Percentiles rank a stretch among this genome's conserved stretches.
These are phyloP conservation scores for Raffaelea deltoideospora DNA, from an alignment of 2,329 filamentous ascomycete species.

Conservation along the genomic window DNA sequence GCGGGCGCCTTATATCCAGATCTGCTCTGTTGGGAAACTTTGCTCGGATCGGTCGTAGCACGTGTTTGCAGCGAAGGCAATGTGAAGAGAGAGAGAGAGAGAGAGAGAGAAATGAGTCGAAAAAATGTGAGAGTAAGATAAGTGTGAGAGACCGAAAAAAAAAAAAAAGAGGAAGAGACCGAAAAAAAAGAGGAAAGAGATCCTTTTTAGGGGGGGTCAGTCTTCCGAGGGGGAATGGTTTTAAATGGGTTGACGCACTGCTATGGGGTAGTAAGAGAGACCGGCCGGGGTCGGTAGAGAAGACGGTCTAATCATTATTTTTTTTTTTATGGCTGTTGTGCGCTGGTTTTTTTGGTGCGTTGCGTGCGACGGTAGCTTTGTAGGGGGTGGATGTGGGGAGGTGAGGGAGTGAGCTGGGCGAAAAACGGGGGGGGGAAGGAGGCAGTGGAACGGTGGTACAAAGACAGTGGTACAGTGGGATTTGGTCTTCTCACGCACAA, in stretches of 20 bases:
- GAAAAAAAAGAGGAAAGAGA: too few species aligned
- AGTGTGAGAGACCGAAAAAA: slow-evolving; percentile 1
- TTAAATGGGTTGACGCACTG: slow-evolving; percentile 8
- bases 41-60: too few species aligned
- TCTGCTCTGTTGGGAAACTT: too few species aligned
- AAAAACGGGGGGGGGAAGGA: slow-evolving; percentile 2
- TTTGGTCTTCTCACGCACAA: background rate
- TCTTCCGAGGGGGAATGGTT: slow-evolving; percentile 9
- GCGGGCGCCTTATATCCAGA: too few species aligned
- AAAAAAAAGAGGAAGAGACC: slow-evolving; percentile 1
- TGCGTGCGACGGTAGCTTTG: too few species aligned
- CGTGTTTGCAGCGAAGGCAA: too few species aligned
- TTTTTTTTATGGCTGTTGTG: slow-evolving; percentile 1
- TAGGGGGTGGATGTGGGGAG: slow-evolving; percentile 8
- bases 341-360: slow-evolving; percentile 3
- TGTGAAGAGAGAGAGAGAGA: background rate
- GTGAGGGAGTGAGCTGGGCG: slow-evolving; percentile 2
- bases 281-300: slow-evolving; percentile 9
- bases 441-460: background rate
- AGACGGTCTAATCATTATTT: slow-evolving; percentile 4
- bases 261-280: background rate
- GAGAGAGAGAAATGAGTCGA: background rate
- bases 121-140: background rate
- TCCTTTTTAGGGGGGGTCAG: slow-evolving; percentile 5
- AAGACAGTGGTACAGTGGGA: background rate